Evolutionary conservation across 2,329 filamentous ascomycete species (phyloP), one percentile per base, ranked within the genome.

Genomic region (Ophiostoma himal-ulmi): DNA sequence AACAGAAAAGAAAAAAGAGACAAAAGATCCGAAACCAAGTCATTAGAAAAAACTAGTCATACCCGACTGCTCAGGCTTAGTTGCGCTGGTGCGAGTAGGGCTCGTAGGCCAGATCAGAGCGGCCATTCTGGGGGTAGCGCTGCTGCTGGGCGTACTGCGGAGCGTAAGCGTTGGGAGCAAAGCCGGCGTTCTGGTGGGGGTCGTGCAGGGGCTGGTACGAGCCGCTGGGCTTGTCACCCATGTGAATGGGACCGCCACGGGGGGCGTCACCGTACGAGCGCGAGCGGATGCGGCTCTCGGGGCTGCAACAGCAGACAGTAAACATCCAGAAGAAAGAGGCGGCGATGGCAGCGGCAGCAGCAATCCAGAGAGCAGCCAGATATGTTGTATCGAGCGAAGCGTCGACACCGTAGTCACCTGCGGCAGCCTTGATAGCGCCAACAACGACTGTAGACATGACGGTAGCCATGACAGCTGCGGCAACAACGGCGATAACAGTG

Each of bases 251-350:
- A n/a, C 34, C 60, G 30, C 36, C 48, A 54, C n/a, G 69, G 66
- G 76, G 67, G 70, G 74, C 73, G 64, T 74, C 70, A 73, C 78
- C 75, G 66, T 76, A 44, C 41, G 67, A 68, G 73, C 78, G 68
- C 52, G 68, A 36, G 52, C 37, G 72, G 73, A 78, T 78, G 26
- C 71, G 70, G 75, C 78, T 79, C 74, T 92, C 92, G 75, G 82
- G 80, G 71, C 86, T 88, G 84, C 94, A 97, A 88, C 94, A 98
- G 89, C 94, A 98, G 76, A 91, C 86, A 79, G 89, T 92, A 79
- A 96, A 88, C 77, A 94, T 82, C 94, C 95, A 98, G 89, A 98
- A 97, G 78, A 97, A 81, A 74, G 87, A 88, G 8, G 91, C 90
- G 60, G 80, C 91, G 44, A 95, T 78, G 73, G 90, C 89, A 78